These are phyloP conservation scores for Tarenaya hassleriana DNA, from an alignment of 345 rosid genomes.

Conservation along the genomic window DNA sequence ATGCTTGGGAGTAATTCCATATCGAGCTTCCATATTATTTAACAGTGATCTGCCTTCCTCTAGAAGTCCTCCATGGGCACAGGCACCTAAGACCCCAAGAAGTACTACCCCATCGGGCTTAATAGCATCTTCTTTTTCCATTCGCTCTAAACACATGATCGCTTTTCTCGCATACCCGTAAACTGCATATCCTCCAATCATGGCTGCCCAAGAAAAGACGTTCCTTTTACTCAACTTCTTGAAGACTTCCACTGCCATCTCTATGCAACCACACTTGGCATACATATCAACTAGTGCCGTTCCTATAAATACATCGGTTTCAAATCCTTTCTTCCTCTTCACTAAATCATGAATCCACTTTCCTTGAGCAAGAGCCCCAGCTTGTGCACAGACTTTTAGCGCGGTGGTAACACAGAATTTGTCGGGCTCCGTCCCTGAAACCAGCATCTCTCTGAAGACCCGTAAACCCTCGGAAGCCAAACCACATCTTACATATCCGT, in stretches of 20 bases:
- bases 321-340: conserved; percentile 31
- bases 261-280: conserved; percentile 53
- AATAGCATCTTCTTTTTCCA: conserved; percentile 35
- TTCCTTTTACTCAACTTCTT: conserved; percentile 40
- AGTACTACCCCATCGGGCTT: conserved; percentile 49
- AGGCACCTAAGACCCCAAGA: conserved; percentile 45
- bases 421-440: conserved; percentile 39
- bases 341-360: conserved; percentile 50
- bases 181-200: conserved; percentile 40
- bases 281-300: conserved; percentile 64
- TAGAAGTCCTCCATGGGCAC: conserved; percentile 50
- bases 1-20: conserved; percentile 39
- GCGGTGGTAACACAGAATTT: conserved; percentile 44
- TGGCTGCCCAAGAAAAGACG: conserved; percentile 53
- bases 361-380: conserved; percentile 45
- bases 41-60: conserved; percentile 39
- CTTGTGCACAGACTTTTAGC: conserved; percentile 49
- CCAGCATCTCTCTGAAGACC: conserved; percentile 42
- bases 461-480: conserved; percentile 35
- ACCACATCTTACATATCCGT: conserved; percentile 36
- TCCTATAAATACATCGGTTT: conserved; percentile 40
- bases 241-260: conserved; percentile 40
- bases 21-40: conserved; percentile 35
- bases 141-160: conserved; percentile 34
- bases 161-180: conserved; percentile 45